A percentile compares a stretch with the other conserved stretches of the same genome.
Conservation (phyloP, 371 early-diverging fungal species). For the Mortierella sp. region DNA sequence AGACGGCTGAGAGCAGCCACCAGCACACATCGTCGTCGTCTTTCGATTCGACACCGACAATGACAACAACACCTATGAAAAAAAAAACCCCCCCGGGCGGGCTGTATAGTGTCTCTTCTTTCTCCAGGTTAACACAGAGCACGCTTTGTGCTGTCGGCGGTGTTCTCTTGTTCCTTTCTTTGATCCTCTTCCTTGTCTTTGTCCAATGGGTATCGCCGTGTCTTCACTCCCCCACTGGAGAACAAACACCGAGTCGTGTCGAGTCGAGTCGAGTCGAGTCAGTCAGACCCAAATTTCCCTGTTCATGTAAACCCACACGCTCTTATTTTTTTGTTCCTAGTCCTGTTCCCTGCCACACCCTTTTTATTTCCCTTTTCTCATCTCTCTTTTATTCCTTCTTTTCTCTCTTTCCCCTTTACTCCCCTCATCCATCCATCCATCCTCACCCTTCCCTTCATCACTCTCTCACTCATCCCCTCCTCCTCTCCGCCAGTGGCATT, state of each 20-base stretch:
- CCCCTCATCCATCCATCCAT: background rate
- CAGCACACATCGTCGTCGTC: background rate
- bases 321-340: background rate
- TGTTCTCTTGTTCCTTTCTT: too few relatives aligned
- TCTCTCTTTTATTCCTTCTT: background rate
- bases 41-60: too few relatives aligned
- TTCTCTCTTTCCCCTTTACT: background rate
- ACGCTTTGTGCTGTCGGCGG: too few relatives aligned
- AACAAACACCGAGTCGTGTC: too few relatives aligned
- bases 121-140: too few relatives aligned
- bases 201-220: too few relatives aligned
- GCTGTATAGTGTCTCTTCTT: too few relatives aligned
- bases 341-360: background rate
- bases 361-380: background rate
- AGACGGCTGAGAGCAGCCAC: background rate
- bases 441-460: background rate
- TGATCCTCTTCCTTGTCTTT: too few relatives aligned
- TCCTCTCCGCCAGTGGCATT: background rate
- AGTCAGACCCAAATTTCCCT: background rate
- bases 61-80: background rate
- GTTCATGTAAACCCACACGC: background rate
- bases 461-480: slow-evolving; percentile 9
- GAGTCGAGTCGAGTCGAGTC: too few relatives aligned
- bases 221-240: too few relatives aligned
- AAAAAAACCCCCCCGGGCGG: background rate